These are phyloP conservation scores for Cyberlindnera galapagoensis DNA, from an alignment of 805 yeast genomes.

Conservation along the genomic window DNA sequence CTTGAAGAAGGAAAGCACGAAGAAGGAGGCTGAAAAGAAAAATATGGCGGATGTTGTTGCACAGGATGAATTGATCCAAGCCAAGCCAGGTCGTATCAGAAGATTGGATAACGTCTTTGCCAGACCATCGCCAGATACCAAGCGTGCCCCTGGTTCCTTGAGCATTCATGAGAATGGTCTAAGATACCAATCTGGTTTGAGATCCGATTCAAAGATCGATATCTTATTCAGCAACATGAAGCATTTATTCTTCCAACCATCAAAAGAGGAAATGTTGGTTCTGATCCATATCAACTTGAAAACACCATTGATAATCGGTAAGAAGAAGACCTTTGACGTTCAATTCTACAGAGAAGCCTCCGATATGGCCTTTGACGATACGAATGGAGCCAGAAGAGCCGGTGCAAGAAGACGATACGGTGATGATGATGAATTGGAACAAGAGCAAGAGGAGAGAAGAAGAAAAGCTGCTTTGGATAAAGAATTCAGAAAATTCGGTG, in stretches of 20 bases:
- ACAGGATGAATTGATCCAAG: slow-evolving; percentile 82
- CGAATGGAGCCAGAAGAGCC: slow-evolving; percentile 84
- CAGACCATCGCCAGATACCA: slow-evolving; percentile 96
- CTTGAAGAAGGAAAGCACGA: slow-evolving; percentile 83
- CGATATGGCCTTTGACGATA: slow-evolving; percentile 93
- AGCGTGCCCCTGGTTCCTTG: slow-evolving; percentile 84
- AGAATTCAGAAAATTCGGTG: slow-evolving; percentile 86
- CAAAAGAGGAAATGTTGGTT: slow-evolving; percentile 89
- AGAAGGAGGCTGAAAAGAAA: slow-evolving; percentile 85
- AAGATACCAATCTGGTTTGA: slow-evolving; percentile 80
- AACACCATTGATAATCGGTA: slow-evolving; percentile 91
- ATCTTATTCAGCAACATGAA: slow-evolving; percentile 84
- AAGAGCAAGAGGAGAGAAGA: slow-evolving; percentile 96
- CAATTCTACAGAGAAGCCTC: slow-evolving; percentile 97
- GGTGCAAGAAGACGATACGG: slow-evolving; percentile 64
- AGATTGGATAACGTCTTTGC: slow-evolving; percentile 84
- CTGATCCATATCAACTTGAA: slow-evolving; percentile 89
- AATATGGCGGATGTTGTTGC: slow-evolving; percentile 91
- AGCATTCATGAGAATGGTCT: slow-evolving; percentile 95
- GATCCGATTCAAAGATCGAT: slow-evolving; percentile 83
- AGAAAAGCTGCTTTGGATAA: slow-evolving; percentile 85
- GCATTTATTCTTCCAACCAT: slow-evolving; percentile 92
- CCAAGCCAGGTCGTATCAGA: slow-evolving; percentile 76
- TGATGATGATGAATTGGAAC: slow-evolving; percentile 97
- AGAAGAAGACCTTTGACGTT: slow-evolving; percentile 89